phyloP scores from a whole-genome alignment of 2,329 filamentous ascomycete genomes.

The Apiospora kogelbergensis region DNA sequence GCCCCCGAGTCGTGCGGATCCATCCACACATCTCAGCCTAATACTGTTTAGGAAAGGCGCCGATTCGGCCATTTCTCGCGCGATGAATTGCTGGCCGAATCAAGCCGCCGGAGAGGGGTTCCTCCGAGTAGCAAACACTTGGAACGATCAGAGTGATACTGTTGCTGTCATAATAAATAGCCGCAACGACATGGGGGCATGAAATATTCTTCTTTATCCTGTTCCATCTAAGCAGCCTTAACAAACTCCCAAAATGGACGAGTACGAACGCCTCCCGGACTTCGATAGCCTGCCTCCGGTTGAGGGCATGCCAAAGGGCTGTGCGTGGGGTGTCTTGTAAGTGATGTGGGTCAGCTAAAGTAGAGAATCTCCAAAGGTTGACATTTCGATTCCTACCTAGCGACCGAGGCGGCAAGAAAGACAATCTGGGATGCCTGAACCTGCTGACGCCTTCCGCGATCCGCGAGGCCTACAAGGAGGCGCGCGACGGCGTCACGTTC shows the following conservation, averaged over 20 bases:
- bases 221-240: no score
- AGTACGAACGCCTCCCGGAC: slow-evolving; percentile 11
- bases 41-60: background rate
- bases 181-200: no score
- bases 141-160: background rate
- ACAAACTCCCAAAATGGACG: slow-evolving; percentile 4
- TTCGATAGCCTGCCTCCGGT: slow-evolving; percentile 13
- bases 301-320: slow-evolving; percentile 11
- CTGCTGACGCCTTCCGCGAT: slow-evolving; percentile 12
- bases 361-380: background rate
- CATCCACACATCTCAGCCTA: background rate
- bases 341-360: background rate
- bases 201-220: no score
- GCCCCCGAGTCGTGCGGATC: no score
- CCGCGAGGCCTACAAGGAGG: slow-evolving; percentile 13
- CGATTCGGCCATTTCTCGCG: background rate
- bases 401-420: slow-evolving; percentile 14
- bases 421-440: slow-evolving; percentile 15
- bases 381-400: background rate
- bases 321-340: slow-evolving; percentile 16
- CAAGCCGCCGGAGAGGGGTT: background rate
- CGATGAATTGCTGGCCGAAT: background rate
- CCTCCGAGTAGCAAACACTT: background rate
- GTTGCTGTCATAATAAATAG: background rate
- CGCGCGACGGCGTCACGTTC: slow-evolving; percentile 12